Base-by-base conservation (phyloP, 495 filamentous ascomycete species). In the Penicillium cosmopolitanum region DNA sequence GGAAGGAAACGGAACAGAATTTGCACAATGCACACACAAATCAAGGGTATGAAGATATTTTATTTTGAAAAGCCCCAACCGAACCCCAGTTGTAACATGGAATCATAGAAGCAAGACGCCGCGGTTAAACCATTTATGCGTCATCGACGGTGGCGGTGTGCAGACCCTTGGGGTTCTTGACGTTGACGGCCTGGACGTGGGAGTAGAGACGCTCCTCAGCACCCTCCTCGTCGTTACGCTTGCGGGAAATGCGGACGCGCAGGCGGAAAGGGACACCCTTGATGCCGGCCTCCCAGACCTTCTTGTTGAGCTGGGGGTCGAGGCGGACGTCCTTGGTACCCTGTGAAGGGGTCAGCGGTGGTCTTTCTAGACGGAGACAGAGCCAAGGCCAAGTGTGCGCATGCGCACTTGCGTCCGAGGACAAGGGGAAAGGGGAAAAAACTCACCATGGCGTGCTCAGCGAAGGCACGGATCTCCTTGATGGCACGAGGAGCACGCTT, bases 201-300 rank as follows among this genome's bases (percentile, higher is more conserved):
- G 88, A 92, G 88, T 97, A 98, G 68, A 98, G 87, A 84, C 90
- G 94, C 85, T 98, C 88, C 85, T 95, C 95, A 70, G 95, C 94
- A 69, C 90, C 92, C 83, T 99, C 95, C 85, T 99, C 95, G 77
- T 99, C 95, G 85, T 99, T 99, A 85, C 95, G 93, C 88, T 96
- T 95, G 77, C 95, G 91, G 67, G 92, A 96, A 83, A 99, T 96
- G 82, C 96, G 91, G 70, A 99, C 85, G 71, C 95, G 93, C 64
- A 99, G 85, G 77, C 95, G 87, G 89, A 89, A 98, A 54, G 93
- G 92, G 64, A 96, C 93, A 73, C 96, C 96, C 87, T 97, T 97
- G 82, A 99, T 87, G 78, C 95, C 95, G 74, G 89, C 84, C 80
- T 99, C 96, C 95, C 95, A 99, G 80, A 99, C 94, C 86, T 99